Conservation (phyloP, 495 filamentous ascomycete species). For the Penicillium herquei region DNA sequence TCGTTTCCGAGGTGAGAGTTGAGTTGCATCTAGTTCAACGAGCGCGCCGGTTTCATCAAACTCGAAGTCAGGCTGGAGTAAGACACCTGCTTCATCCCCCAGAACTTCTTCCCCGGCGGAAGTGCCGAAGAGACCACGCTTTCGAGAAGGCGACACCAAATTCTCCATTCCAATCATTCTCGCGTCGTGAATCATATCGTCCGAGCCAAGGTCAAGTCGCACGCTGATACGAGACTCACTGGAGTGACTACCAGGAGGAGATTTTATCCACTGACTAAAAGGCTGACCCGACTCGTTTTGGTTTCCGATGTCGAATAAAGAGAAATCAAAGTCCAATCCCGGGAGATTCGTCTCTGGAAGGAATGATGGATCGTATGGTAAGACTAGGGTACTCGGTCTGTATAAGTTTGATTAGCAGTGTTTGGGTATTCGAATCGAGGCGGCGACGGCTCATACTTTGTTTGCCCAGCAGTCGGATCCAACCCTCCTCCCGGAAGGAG, state of each 20-base stretch:
- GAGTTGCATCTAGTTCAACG: constrained; percentile 30
- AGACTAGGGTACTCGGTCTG: constrained; percentile 76
- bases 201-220: constrained; percentile 33
- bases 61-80: constrained; percentile 62
- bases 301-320: constrained; percentile 13
- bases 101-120: neutral
- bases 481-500: constrained; percentile 54
- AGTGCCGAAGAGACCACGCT: constrained; percentile 19
- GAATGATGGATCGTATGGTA: constrained; percentile 86
- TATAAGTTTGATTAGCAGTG: neutral
- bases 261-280: constrained; percentile 24
- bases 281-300: constrained; percentile 17
- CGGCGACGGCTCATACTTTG: constrained; percentile 50
- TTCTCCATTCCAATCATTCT: constrained; percentile 22
- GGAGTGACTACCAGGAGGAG: constrained; percentile 31
- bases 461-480: constrained; percentile 69
- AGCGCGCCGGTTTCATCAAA: constrained; percentile 67
- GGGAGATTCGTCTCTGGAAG: constrained; percentile 64
- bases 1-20: constrained; percentile 14
- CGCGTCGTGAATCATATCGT: constrained; percentile 23
- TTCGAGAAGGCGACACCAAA: constrained; percentile 25
- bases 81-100: constrained; percentile 48
- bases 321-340: constrained; percentile 56
- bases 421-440: constrained; percentile 2
- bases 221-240: constrained; percentile 27